Evolutionary conservation across 441 rosid genomes (phyloP), one percentile per base, ranked within the genome.

Genomic region (Erodium trifolium): DNA sequence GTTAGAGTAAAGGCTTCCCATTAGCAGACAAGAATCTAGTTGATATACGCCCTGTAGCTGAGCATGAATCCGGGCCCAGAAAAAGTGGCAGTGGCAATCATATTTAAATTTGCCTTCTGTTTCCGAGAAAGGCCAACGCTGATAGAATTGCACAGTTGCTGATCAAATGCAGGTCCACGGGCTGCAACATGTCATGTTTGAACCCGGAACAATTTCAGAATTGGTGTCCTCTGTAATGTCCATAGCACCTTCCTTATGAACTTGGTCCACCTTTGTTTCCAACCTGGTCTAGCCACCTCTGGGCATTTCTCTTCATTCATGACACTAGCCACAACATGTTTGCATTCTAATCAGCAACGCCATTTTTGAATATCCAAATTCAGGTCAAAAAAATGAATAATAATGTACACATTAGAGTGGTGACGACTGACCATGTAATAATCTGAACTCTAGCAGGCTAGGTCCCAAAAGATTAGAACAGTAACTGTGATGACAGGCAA

Each of bases 151-250:
- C 57, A 13, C 57, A 13, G 57, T 49, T 13, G 49, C 49, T 8
- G 12, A 43, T 43, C 49, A 43, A 43, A 12, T 43, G 19, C 49
- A 13, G 16, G 16, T 5, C 12, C 39, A 8, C 65, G 2, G 37
- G 65, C 37, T 27, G 65, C 65, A 62, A 27, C 14, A 13, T 62
- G 37, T 13, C 29, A 62, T 27, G 35, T 62, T 62, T 62, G 65
- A 10, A 62, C 16, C 65, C 4, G 37, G 14, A 62, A 8, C 37
- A 29, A 62, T 27, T 27, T 12, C 65, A 27, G 65, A 62, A 31
- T 12, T 31, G 14, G 65, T 62, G 39, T 27, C 65, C 65, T 27
- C 5, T 12, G 37, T 62, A 62, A 29, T 29, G 65, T 12, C 39
- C 65, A 62, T 62, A 29, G 14, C 39, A 27, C 65, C 65, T 62